Conservation (phyloP, 1,284 basidiomycete genomes). For the Marasmius sp. region DNA sequence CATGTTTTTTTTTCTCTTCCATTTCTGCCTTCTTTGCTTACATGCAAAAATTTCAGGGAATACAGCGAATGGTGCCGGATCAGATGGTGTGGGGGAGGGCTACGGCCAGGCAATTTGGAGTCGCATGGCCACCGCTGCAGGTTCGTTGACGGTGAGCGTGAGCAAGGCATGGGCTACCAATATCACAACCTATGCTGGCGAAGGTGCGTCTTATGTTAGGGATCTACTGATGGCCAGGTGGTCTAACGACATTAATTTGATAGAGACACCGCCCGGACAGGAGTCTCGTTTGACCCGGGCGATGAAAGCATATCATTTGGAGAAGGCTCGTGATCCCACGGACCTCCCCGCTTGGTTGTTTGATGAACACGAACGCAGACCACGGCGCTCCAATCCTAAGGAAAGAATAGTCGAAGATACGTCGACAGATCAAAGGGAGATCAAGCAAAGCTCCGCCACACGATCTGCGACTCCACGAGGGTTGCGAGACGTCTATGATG, state of each 20-base stretch:
- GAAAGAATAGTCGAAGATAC: conserved; percentile 16
- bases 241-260: background rate
- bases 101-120: conserved; percentile 53
- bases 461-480: conserved; percentile 22
- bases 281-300: conserved; percentile 63
- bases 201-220: conserved; percentile 38
- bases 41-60: background rate
- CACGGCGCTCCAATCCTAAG: conserved; percentile 19
- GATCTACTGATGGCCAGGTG: background rate
- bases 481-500: conserved; percentile 38
- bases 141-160: conserved; percentile 54
- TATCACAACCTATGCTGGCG: conserved; percentile 41
- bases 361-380: conserved; percentile 50
- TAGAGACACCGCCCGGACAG: conserved; percentile 55
- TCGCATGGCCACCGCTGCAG: conserved; percentile 53
- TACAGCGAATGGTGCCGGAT: conserved; percentile 5
- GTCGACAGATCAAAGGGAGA: conserved; percentile 17
- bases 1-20: too few relatives aligned
- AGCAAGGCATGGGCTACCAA: conserved; percentile 56
- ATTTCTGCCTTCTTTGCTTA: too few relatives aligned
- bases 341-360: conserved; percentile 74
- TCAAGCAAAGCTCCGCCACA: conserved; percentile 3
- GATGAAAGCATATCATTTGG: conserved; percentile 67
- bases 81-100: conserved; percentile 15
- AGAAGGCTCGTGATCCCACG: conserved; percentile 52